phyloP scores from a whole-genome alignment of 2,329 filamentous ascomycete species.

The Atkinsonella hypoxylon region DNA sequence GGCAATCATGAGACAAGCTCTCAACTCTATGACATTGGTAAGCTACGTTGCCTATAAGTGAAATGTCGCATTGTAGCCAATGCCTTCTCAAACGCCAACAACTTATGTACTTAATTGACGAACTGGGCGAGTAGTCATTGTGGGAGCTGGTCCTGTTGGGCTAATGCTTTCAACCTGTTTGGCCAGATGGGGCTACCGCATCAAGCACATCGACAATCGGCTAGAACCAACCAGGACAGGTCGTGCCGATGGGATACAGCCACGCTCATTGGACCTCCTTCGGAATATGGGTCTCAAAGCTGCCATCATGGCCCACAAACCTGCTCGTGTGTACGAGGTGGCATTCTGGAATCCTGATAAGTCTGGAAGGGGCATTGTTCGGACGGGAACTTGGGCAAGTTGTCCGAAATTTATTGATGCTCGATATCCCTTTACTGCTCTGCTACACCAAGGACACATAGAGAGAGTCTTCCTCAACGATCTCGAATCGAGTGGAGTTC shows the following conservation, averaged over 20 bases:
- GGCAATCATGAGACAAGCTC: neutral
- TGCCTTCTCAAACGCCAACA: too few species aligned
- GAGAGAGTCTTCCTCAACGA: slow-evolving; percentile 59
- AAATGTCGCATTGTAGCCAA: neutral
- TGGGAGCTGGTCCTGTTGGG: slow-evolving; percentile 82
- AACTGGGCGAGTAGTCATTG: slow-evolving; percentile 49
- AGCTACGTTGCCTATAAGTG: neutral
- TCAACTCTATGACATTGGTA: slow-evolving; percentile 33
- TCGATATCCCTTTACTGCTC: slow-evolving; percentile 57
- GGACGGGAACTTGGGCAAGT: slow-evolving; percentile 69
- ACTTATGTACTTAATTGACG: neutral
- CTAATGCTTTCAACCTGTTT: slow-evolving; percentile 80
- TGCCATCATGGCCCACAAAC: slow-evolving; percentile 75
- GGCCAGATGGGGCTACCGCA: slow-evolving; percentile 84
- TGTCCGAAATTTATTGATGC: slow-evolving; percentile 76
- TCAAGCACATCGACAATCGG: slow-evolving; percentile 90
- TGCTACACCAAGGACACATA: slow-evolving; percentile 60
- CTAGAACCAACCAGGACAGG: slow-evolving; percentile 75
- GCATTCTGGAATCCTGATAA: slow-evolving; percentile 58
- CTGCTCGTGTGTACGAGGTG: slow-evolving; percentile 72
- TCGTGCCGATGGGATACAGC: slow-evolving; percentile 85
- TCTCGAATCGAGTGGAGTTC: slow-evolving; percentile 46
- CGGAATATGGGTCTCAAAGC: slow-evolving; percentile 85
- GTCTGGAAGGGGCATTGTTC: slow-evolving; percentile 44
- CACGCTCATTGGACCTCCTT: slow-evolving; percentile 73